phyloP scores from a whole-genome alignment of 1,139 yeast genomes.

The Sugiyamaella xylanicola region DNA sequence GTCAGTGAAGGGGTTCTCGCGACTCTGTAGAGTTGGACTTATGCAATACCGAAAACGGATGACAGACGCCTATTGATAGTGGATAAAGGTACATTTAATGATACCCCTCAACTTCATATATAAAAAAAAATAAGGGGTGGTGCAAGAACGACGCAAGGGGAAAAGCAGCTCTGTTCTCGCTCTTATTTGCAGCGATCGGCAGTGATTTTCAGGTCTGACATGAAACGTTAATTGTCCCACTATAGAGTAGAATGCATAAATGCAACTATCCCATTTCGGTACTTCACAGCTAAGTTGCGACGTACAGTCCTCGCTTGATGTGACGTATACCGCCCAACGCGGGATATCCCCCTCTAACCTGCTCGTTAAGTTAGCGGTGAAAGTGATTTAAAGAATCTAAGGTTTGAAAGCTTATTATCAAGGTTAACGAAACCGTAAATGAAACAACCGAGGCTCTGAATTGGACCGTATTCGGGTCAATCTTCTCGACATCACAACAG shows the following conservation, averaged over 20 bases:
- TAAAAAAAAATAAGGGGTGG: slow-evolving; percentile 4
- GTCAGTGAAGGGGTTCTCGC: slow-evolving; percentile 1
- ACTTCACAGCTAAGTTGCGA: not conserved
- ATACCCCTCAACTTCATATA: not conserved
- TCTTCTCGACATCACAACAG: too few relatives aligned
- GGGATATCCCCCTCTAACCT: too few relatives aligned
- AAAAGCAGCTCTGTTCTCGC: not conserved
- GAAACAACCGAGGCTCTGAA: not conserved
- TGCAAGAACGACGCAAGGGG: not conserved
- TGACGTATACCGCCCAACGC: not conserved
- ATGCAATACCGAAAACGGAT: slow-evolving; percentile 4
- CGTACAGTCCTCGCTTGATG: not conserved
- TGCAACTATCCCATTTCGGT: not conserved
- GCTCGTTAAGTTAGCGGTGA: too few relatives aligned
- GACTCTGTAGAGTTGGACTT: not conserved
- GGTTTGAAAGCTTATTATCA: not conserved
- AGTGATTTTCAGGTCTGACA: slow-evolving; percentile 10
- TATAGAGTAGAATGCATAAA: not conserved
- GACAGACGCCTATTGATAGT: not conserved
- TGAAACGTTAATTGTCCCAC: slow-evolving; percentile 4
- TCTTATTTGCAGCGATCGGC: slow-evolving; percentile 2
- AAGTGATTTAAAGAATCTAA: not conserved
- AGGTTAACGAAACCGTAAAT: not conserved
- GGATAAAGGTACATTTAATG: not conserved
- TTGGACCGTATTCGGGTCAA: too few relatives aligned